Conservation (phyloP, 768 basidiomycete genomes). For the Tulasnella sp. region DNA sequence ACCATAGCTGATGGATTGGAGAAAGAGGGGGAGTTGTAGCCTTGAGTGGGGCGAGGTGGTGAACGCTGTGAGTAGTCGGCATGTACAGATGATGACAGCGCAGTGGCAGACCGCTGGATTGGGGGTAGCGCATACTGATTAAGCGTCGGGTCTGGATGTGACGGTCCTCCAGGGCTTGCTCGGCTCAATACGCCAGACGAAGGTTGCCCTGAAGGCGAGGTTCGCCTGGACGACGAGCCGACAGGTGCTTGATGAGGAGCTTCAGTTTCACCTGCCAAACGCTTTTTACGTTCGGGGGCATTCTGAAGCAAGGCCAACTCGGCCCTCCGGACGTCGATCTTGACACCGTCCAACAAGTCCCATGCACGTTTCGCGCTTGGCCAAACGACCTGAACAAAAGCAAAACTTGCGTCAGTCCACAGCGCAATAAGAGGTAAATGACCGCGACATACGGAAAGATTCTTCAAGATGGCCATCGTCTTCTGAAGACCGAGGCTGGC, state of each 20-base stretch:
- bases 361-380: conserved; percentile 33
- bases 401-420: too few species aligned
- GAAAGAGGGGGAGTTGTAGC: not conserved
- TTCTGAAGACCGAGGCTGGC: conserved; percentile 29
- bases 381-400: conserved; percentile 31
- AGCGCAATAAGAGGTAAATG: too few species aligned
- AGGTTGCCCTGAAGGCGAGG: too few species aligned
- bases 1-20: not conserved
- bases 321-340: conserved; percentile 26
- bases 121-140: not conserved
- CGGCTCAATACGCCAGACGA: not conserved
- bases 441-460: conserved; percentile 4
- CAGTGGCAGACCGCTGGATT: not conserved
- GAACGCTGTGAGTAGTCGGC: not conserved
- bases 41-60: not conserved
- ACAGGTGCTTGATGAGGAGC: not conserved
- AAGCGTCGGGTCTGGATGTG: not conserved
- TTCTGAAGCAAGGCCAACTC: not conserved
- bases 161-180: not conserved
- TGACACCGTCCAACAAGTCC: conserved; percentile 33
- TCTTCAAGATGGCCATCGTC: conserved; percentile 29
- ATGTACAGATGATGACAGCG: not conserved
- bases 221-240: too few species aligned
- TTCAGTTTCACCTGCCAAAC: not conserved
- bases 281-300: conserved; percentile 7